These are phyloP conservation scores for Epichloe amarillans DNA, from an alignment of 2,329 filamentous ascomycete genomes.

Conservation along the genomic window DNA sequence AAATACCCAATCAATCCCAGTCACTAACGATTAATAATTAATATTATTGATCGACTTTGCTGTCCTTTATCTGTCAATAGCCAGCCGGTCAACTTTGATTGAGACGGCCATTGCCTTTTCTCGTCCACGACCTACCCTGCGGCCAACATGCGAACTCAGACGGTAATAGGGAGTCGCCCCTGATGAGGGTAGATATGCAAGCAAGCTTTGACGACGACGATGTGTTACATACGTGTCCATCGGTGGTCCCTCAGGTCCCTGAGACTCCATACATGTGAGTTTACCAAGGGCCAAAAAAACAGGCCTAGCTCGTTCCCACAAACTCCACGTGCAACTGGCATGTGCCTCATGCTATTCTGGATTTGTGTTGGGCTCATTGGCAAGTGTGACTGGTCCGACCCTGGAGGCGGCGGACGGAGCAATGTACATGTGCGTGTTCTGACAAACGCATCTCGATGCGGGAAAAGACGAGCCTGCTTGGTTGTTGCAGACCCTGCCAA, in stretches of 20 bases:
- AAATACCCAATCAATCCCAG: no score
- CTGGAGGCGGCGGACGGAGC: no score
- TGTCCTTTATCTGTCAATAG: no score
- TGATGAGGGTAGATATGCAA: neutral
- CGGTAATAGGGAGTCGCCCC: neutral
- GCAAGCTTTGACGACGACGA: neutral
- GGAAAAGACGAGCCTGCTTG: neutral
- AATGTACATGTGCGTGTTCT: neutral
- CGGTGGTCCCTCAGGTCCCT: constrained; percentile 2
- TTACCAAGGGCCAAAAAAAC: no score
- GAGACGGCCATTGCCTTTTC: neutral
- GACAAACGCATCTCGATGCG: neutral
- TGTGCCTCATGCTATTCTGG: constrained; percentile 1
- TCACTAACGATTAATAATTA: no score
- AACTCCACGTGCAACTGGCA: constrained; percentile 2
- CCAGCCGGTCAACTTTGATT: no score
- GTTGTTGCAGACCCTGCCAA: neutral
- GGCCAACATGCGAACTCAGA: neutral
- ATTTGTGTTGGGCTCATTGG: neutral
- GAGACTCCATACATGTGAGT: neutral
- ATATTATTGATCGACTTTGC: no score
- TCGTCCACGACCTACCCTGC: neutral
- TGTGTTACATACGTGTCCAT: neutral
- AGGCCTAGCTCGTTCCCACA: neutral
- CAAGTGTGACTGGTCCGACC: neutral